These are phyloP conservation scores for Verticillium zaregamsianum DNA, from an alignment of 2,329 filamentous ascomycete species.

Conservation along the genomic window DNA sequence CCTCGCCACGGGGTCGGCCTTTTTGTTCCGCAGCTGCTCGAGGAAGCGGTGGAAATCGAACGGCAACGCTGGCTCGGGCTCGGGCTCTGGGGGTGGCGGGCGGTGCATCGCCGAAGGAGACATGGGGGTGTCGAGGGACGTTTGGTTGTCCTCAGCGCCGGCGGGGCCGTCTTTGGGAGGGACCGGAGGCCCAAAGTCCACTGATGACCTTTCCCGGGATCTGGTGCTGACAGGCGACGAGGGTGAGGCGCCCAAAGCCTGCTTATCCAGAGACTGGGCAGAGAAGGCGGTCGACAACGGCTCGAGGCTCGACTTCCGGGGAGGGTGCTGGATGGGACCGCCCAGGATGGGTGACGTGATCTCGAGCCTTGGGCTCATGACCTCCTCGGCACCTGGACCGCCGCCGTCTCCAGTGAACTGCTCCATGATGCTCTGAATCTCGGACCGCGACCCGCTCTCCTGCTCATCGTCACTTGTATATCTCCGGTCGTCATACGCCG, in stretches of 20 bases:
- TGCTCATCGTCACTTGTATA: constrained; percentile 58
- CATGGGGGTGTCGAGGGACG: constrained; percentile 29
- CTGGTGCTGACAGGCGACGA: constrained; percentile 32
- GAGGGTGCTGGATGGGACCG: constrained; percentile 66
- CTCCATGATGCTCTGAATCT: constrained; percentile 97
- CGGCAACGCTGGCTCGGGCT: constrained; percentile 77
- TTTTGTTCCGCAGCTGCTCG: constrained; percentile 91
- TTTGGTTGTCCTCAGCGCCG: constrained; percentile 32
- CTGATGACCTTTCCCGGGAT: constrained; percentile 30
- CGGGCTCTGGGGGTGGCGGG: constrained; percentile 67
- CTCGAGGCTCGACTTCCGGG: constrained; percentile 82
- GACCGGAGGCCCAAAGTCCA: constrained; percentile 52
- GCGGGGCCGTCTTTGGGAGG: constrained; percentile 56
- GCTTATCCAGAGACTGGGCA: constrained; percentile 25
- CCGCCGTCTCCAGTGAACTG: constrained; percentile 79
- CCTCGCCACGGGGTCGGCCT: constrained; percentile 94
- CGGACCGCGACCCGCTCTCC: constrained; percentile 68
- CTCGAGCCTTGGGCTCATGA: constrained; percentile 87
- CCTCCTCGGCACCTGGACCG: constrained; percentile 71
- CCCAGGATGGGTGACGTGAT: constrained; percentile 74
- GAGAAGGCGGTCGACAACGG: constrained; percentile 52
- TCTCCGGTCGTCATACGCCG: constrained; percentile 52
- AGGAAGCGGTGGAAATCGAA: constrained; percentile 98
- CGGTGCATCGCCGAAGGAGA: constrained; percentile 52
- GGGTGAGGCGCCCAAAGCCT: constrained; percentile 3